Base-by-base conservation (phyloP, 352 stramenopile species). In the Phytophthora fragariae region DNA sequence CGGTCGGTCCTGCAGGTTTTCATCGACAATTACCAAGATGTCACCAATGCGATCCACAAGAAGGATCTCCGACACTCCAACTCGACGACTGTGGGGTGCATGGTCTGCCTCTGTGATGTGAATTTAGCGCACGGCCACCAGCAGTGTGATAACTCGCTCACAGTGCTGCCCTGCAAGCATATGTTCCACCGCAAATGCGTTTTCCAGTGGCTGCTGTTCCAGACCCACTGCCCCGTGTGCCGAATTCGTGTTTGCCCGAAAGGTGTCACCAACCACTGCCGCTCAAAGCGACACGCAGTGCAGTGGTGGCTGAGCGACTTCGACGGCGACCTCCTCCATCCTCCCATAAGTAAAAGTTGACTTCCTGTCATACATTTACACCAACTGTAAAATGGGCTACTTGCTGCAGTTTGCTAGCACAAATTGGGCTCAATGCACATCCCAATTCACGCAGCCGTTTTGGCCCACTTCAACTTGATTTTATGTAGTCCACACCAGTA, bases 121-220 rank as follows among this genome's bases (percentile, higher is more conserved):
- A 10, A 72, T 49, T 19, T 76, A 62, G n/a, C 73, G 62, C 66
- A 19, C 6, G 50, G 65, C 5, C 57, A 73, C 27, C 46, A 47
- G n/a, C 66, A 80, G 54, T 86, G 79, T 19, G 61, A 75, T 41
- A 77, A 80, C 58, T 65, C 66, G 19, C 62, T 79, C 50, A 24
- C 62, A 3, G 39, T 47, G 39, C 39, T 47, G 8, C 39, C 39
- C 11, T 47, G 39, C 39, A 47, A 47, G 39, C 39, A 47, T 12
- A 15, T 5, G 9, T 91, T 92, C 71, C 85, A 91, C 73, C 81
- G 85, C n/a, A 73, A 86, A 41, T 92, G 85, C 72, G 68, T 92
- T 24, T 89, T 85, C 47, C 73, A 90, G 79, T 92, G 83, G 83
- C 76, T 92, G 14, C 54, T 84, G 33, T 85, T 89, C 71, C 68